Base-by-base conservation (phyloP, 139 green algal species). In the Chlamydomonas eustigma region DNA sequence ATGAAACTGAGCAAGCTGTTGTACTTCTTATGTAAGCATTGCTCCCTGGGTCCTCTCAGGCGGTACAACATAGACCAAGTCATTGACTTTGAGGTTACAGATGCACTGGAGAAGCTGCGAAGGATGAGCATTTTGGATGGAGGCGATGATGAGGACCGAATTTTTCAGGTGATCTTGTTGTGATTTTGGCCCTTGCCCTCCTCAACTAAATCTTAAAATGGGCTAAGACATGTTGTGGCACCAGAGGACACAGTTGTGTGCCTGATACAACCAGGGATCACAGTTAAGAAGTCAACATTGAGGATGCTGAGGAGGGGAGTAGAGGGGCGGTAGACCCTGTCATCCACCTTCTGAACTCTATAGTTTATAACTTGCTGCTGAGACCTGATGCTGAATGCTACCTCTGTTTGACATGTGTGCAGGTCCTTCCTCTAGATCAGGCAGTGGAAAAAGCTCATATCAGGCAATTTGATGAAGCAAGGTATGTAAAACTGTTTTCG, bases 51-150 rank as follows among this genome's bases (percentile, higher is more conserved):
- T 18, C 44, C 44, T 6, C 34, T 25, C 52, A 68, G 52, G 52
- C 52, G 52, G n/a, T 6, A 28, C 12, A 31, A 68, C n/a, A 25
- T 68, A 28, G 52, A 68, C n/a, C 8, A 35, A 4, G 34, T 37
- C 18, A 4, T 72, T 4, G 65, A 72, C 65, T 72, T 72, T 44
- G 65, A 72, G 5, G 34, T 72, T 44, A n/a, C 12, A 4, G 65
- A 72, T 22, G 65, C 18, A 12, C 5, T 72, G 4, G 32, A 39
- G 22, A 72, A 72, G 65, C 65, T 72, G 22, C 4, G 32, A 4
- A 33, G 65, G 33, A 72, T 72, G 65, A 6, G 28, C 65, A 72
- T 72, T 34, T 12, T 72, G 52, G 52, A 33, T 25, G 52, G 22
- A 31, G 22, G 32, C 32, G 22, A 22, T 28, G 52, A 68, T 4